Evolutionary conservation across 352 stramenopile genomes (phyloP).

Genomic region (Thalassiosira livingstoniorum): DNA sequence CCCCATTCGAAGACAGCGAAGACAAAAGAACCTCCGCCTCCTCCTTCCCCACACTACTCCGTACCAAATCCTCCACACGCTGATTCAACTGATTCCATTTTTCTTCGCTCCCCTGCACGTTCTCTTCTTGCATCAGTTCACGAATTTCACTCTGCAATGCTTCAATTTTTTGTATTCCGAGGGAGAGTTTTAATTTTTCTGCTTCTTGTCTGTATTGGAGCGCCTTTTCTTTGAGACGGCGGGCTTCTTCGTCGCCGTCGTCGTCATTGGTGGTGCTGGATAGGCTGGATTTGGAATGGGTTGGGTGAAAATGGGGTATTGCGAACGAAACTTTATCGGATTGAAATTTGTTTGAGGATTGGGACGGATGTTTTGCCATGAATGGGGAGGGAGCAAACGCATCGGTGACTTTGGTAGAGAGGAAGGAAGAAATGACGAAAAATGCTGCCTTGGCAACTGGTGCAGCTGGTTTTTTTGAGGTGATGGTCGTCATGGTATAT

Average conservation of each 20-base stretch:
- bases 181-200: constrained; percentile 32
- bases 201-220: constrained; percentile 37
- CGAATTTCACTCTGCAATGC: constrained; percentile 33
- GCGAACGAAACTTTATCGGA: no score
- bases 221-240: constrained; percentile 47
- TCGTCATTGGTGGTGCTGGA: constrained; percentile 5
- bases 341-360: no score
- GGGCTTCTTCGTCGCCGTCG: constrained; percentile 4
- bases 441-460: no score
- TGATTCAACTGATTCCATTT: constrained; percentile 26
- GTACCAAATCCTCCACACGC: constrained; percentile 35
- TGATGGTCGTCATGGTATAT: no score
- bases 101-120: background rate
- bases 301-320: no score
- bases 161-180: constrained; percentile 48
- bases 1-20: constrained; percentile 9
- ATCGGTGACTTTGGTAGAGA: no score
- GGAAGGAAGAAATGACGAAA: no score
- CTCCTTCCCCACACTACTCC: constrained; percentile 21
- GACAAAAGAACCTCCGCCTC: constrained; percentile 28
- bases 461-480: no score
- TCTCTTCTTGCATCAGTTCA: constrained; percentile 11
- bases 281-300: no score
- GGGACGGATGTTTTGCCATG: no score
- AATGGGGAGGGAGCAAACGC: no score